These are phyloP conservation scores for Tausonia pullulans DNA, from an alignment of 1,284 basidiomycete genomes.

Conservation along the genomic window DNA sequence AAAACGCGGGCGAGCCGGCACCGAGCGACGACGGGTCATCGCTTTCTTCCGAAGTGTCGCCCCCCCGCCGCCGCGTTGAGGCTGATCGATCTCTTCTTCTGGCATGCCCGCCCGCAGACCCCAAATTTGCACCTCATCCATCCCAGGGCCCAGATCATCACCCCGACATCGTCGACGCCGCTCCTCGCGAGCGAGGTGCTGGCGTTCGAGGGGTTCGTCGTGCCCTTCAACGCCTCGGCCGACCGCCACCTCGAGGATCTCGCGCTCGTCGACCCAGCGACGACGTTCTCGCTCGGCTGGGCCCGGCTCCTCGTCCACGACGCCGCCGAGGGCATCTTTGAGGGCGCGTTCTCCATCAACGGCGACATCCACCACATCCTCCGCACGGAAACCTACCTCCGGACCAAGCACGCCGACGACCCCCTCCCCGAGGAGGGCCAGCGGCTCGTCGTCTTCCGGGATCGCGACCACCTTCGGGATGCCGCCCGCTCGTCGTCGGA, in stretches of 20 bases:
- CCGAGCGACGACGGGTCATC: not conserved
- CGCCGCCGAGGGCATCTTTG: conserved; percentile 43
- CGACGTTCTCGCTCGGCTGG: conserved; percentile 25
- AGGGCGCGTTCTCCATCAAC: conserved; percentile 40
- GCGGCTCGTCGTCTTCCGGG: conserved; percentile 33
- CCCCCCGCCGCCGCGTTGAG: conserved; percentile 20
- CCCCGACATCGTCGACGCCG: conserved; percentile 39
- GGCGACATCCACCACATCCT: conserved; percentile 22
- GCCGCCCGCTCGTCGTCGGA: conserved; percentile 9
- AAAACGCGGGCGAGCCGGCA: not conserved
- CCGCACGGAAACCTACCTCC: conserved; percentile 46
- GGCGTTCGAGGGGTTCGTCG: conserved; percentile 28
- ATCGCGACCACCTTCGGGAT: conserved; percentile 40
- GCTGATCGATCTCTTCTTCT: conserved; percentile 22
- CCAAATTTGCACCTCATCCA: conserved; percentile 67
- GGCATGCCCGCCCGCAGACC: conserved; percentile 42
- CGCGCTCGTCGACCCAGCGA: not conserved
- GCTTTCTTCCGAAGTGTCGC: not conserved
- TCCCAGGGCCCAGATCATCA: conserved; percentile 57
- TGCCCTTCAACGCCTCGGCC: conserved; percentile 30
- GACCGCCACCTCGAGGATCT: conserved; percentile 50
- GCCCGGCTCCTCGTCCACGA: conserved; percentile 22
- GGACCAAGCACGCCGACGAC: conserved; percentile 45
- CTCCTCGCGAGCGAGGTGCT: conserved; percentile 40
- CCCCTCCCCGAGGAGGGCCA: conserved; percentile 36